Evolutionary conservation across 129 eudicot species (phyloP), one percentile per base, ranked within the genome.

Genomic region (Artemisia annua): DNA sequence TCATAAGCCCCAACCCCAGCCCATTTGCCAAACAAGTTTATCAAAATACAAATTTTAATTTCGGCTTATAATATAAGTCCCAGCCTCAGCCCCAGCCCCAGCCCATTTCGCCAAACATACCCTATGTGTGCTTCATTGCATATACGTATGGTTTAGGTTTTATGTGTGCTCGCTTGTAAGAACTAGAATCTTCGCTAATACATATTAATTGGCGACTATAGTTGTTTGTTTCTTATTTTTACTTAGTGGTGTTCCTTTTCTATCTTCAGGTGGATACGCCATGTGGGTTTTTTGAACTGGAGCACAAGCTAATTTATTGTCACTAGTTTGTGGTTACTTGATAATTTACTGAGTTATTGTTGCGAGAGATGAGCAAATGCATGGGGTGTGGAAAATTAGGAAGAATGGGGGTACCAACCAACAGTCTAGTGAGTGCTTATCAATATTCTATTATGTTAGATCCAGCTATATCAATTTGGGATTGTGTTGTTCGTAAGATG

Each of bases 381-480:
- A 65, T 80, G 64, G 78, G 82, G 26, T 76, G 75, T 78, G 85
- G 79, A 44, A 87, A 70, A 71, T 73, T 81, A 69, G 88, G 78
- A 81, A 81, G 71, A 75, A 85, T 93, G 92, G 67, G 51, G 63
- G 51, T 64, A 46, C 75, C 78, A 63, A 78, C 56, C 28, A 67
- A 72, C 44, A 76, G 75, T 35, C 79, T 74, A 59, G 62, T 53
- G 39, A 87, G 72, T 18, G 9, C 87, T 26, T 94, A 86, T 79
- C 88, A 79, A 71, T 79, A 80, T 75, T 91, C 89, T 56, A 97
- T 94, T 78, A 73, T 78, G 30, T 81, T 87, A 53, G 87, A 90
- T 69, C 98, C 97, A 43, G 87, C 89, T 67, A 76, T 90, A 75
- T 94, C 97, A 18, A 79, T 90, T 58, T 94, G 98, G 98, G 98